Percentiles rank a stretch among this genome's conserved stretches.
Evolutionary conservation across 176 grass and related monocot species (phyloP).

Genomic region (Triticum turgidum): DNA sequence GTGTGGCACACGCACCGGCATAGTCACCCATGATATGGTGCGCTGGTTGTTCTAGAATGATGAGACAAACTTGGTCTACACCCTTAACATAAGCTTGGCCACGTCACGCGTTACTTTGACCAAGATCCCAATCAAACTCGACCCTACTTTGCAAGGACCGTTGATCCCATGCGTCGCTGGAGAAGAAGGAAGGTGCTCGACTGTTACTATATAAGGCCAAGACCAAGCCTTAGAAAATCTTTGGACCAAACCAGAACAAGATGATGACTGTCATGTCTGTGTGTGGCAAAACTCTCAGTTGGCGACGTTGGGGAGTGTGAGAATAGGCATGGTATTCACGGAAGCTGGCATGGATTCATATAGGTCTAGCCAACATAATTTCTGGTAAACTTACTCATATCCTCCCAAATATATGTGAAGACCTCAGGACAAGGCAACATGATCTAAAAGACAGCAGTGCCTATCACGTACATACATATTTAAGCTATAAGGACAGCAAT

Average conservation of each 20-base stretch:
- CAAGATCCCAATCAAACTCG: not conserved
- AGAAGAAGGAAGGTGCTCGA: not conserved
- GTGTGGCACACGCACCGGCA: not conserved
- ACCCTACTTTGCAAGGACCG: too few relatives aligned
- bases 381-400: too few relatives aligned
- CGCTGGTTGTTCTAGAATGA: not conserved
- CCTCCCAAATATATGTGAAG: too few relatives aligned
- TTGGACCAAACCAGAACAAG: not conserved
- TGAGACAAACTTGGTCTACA: not conserved
- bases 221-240: not conserved
- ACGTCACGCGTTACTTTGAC: not conserved
- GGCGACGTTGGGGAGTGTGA: not conserved
- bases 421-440: too few relatives aligned
- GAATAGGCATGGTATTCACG: not conserved
- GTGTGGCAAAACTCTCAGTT: not conserved
- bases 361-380: too few relatives aligned
- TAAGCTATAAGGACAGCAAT: not conserved
- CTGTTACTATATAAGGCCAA: not conserved
- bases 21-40: not conserved
- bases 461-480: not conserved
- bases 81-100: not conserved
- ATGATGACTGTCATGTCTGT: not conserved
- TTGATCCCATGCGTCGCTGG: not conserved
- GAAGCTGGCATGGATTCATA: too few relatives aligned
- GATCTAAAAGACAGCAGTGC: too few relatives aligned